phyloP scores from a whole-genome alignment of 495 filamentous ascomycete genomes.

The Penicillium antarcticum region DNA sequence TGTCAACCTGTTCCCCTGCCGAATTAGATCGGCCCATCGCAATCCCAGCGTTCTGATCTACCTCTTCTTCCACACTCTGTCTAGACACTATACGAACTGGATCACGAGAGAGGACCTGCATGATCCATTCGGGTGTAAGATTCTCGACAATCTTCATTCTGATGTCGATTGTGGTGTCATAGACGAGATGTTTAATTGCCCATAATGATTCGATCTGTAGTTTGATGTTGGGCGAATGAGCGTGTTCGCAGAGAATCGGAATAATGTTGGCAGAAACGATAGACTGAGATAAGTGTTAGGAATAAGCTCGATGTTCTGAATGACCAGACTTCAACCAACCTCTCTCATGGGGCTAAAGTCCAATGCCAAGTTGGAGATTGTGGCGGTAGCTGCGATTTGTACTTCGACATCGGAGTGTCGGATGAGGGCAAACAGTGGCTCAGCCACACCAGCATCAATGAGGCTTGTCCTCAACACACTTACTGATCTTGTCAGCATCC shows the following conservation, averaged over 20 bases:
- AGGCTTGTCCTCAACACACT: constrained; percentile 79
- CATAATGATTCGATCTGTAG: constrained; percentile 80
- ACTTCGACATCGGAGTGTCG: constrained; percentile 75
- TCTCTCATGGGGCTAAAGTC: constrained; percentile 89
- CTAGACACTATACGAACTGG: constrained; percentile 29
- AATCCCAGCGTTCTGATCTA: constrained; percentile 32
- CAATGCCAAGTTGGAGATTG: constrained; percentile 76
- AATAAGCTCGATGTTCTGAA: background rate
- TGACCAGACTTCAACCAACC: constrained; percentile 44
- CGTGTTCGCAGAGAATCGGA: constrained; percentile 76
- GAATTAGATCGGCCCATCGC: constrained; percentile 64
- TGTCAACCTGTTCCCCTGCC: constrained; percentile 60
- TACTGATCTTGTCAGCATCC: constrained; percentile 78
- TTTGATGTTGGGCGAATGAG: constrained; percentile 67
- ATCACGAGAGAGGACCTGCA: constrained; percentile 62
- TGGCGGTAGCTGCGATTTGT: constrained; percentile 78
- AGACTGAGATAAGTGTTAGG: constrained; percentile 43
- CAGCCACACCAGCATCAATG: constrained; percentile 78
- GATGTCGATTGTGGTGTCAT: constrained; percentile 59
- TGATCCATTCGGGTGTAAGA: constrained; percentile 74
- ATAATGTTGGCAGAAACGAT: constrained; percentile 75
- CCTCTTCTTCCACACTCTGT: constrained; percentile 37
- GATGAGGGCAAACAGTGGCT: constrained; percentile 74
- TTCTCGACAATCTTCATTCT: constrained; percentile 75
- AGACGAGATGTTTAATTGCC: constrained; percentile 87